Percentiles rank a stretch among this genome's conserved stretches.
Evolutionary conservation across 805 yeast genomes (phyloP).

Genomic region (Brettanomyces sp.): DNA sequence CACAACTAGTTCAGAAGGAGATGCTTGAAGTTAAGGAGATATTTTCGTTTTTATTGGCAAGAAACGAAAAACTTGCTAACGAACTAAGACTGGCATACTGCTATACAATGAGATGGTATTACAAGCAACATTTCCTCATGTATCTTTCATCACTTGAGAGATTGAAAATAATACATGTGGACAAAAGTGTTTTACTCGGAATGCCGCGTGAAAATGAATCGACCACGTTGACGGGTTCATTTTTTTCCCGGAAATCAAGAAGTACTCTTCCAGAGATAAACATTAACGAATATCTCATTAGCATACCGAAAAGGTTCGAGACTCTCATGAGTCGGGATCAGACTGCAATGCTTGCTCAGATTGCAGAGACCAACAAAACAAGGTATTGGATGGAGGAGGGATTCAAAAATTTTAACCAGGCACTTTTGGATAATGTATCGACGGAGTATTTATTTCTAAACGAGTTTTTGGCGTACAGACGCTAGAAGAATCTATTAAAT

Average conservation of each 20-base stretch:
- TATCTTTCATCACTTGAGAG: conserved; percentile 66
- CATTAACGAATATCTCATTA: conserved; percentile 46
- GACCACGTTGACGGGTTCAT: conserved; percentile 4
- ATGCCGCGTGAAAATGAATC: conserved; percentile 14
- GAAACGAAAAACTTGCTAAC: conserved; percentile 53
- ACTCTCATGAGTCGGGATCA: conserved; percentile 32
- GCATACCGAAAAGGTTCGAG: conserved; percentile 50
- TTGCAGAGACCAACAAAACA: conserved; percentile 65
- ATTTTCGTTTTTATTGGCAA: conserved; percentile 43
- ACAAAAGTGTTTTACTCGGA: conserved; percentile 26
- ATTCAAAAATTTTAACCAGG: conserved; percentile 62
- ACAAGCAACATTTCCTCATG: conserved; percentile 65
- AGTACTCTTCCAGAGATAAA: conserved; percentile 9
- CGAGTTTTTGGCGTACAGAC: conserved; percentile 54
- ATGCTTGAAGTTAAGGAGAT: conserved; percentile 56
- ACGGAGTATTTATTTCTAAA: conserved; percentile 68
- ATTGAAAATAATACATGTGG: conserved; percentile 46
- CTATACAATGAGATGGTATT: conserved; percentile 92
- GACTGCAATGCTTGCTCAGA: conserved; percentile 68
- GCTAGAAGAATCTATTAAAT: conserved; percentile 34
- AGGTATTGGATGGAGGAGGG: conserved; percentile 65
- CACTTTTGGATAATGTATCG: conserved; percentile 65
- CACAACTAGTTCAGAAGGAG: conserved; percentile 65
- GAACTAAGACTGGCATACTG: conserved; percentile 75
- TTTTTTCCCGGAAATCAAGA: conserved; percentile 6